Conservation (phyloP, 306 rosid genomes). For the Vicia sativa region DNA sequence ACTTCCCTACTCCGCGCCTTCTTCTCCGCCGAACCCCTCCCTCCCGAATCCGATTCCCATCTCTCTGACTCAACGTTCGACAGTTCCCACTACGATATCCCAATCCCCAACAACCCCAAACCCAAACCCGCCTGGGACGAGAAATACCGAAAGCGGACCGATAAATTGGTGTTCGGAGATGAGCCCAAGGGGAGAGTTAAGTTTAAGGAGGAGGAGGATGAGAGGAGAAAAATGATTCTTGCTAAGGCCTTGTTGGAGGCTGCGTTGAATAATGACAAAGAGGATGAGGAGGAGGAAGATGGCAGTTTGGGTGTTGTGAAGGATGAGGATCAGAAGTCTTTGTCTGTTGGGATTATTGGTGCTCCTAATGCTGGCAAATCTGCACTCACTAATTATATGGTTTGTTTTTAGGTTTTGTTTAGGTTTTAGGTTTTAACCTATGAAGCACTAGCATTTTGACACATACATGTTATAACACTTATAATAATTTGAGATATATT, state of each 20-base stretch:
- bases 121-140: slow-evolving; percentile 62
- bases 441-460: too few relatives aligned
- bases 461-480: too few relatives aligned
- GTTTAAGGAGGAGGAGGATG: slow-evolving; percentile 58
- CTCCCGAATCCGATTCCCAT: slow-evolving; percentile 22
- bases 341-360: slow-evolving; percentile 87
- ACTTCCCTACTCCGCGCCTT: slow-evolving; percentile 33
- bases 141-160: slow-evolving; percentile 59
- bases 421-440: not conserved
- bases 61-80: slow-evolving; percentile 58
- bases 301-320: slow-evolving; percentile 43
- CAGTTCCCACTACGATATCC: slow-evolving; percentile 62
- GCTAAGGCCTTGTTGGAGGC: slow-evolving; percentile 82
- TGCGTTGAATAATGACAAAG: slow-evolving; percentile 50
- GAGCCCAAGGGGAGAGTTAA: slow-evolving; percentile 46
- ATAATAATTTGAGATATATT: too few relatives aligned
- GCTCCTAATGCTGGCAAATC: slow-evolving; percentile 98
- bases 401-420: slow-evolving; percentile 31
- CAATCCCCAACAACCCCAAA: not conserved
- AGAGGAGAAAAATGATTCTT: slow-evolving; percentile 55
- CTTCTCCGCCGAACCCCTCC: slow-evolving; percentile 70
- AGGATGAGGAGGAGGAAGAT: slow-evolving; percentile 18
- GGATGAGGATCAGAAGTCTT: slow-evolving; percentile 85
- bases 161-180: slow-evolving; percentile 48
- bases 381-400: slow-evolving; percentile 87